phyloP scores from a whole-genome alignment of 345 rosid species.

The Odontarrhena argentea region DNA sequence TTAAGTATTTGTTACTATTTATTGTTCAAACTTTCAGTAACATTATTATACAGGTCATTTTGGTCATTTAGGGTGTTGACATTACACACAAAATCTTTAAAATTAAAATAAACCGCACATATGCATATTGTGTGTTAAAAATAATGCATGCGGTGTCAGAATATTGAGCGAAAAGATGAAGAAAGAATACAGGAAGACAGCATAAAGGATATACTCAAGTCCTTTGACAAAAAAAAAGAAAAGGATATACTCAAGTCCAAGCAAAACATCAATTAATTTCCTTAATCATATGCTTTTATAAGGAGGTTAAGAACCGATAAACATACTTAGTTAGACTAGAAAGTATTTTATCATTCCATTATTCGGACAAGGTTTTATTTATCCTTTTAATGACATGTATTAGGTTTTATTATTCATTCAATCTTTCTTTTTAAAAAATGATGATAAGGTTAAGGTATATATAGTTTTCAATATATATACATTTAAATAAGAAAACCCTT shows the following conservation, averaged over 20 bases:
- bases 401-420: no score
- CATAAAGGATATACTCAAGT: slow-evolving; percentile 5
- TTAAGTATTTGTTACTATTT: not conserved
- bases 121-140: slow-evolving; percentile 5
- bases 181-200: not conserved
- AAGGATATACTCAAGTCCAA: slow-evolving; percentile 18
- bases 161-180: not conserved
- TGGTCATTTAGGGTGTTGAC: not conserved
- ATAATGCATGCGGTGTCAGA: no score
- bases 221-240: no score
- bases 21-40: not conserved
- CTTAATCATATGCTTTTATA: not conserved
- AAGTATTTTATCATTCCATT: no score
- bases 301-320: no score
- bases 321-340: no score
- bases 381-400: no score
- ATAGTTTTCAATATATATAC: no score
- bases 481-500: no score
- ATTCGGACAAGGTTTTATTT: no score
- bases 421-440: no score
- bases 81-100: not conserved
- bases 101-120: not conserved
- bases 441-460: no score
- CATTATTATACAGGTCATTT: not conserved
- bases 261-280: not conserved